Conservation (phyloP, 306 rosid genomes). For the Glycine tomentella region DNA sequence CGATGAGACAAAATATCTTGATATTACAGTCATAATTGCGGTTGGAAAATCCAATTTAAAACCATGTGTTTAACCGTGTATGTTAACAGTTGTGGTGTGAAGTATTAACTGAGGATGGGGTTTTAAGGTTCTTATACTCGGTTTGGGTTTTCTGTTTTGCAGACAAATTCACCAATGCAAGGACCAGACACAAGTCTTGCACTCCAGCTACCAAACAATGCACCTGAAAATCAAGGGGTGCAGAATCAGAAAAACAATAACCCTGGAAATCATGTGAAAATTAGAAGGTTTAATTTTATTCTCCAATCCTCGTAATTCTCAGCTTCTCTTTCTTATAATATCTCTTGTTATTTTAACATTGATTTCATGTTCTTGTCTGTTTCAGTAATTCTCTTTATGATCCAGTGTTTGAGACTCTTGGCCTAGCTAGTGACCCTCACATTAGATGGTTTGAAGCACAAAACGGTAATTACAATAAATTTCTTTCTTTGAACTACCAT, state of each 20-base stretch:
- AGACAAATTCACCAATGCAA: not conserved
- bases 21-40: too few relatives aligned
- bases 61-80: fast-evolving
- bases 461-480: slow-evolving; percentile 2
- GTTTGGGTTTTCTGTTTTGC: too few relatives aligned
- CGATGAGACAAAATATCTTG: too few relatives aligned
- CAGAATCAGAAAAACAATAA: not conserved
- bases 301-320: not conserved
- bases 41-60: too few relatives aligned
- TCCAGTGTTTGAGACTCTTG: not conserved
- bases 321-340: not conserved
- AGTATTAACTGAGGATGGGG: too few relatives aligned
- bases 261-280: not conserved
- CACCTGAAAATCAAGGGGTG: not conserved
- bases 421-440: slow-evolving; percentile 34
- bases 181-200: not conserved
- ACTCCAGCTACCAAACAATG: not conserved
- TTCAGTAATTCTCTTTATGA: not conserved
- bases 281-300: not conserved
- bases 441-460: not conserved
- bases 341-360: not conserved
- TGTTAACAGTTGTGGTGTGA: too few relatives aligned
- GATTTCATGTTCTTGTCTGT: not conserved
- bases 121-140: too few relatives aligned
- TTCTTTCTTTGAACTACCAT: too few relatives aligned